These are phyloP conservation scores for Brettanomyces sp. DNA, from an alignment of 805 yeast genomes.

Conservation along the genomic window DNA sequence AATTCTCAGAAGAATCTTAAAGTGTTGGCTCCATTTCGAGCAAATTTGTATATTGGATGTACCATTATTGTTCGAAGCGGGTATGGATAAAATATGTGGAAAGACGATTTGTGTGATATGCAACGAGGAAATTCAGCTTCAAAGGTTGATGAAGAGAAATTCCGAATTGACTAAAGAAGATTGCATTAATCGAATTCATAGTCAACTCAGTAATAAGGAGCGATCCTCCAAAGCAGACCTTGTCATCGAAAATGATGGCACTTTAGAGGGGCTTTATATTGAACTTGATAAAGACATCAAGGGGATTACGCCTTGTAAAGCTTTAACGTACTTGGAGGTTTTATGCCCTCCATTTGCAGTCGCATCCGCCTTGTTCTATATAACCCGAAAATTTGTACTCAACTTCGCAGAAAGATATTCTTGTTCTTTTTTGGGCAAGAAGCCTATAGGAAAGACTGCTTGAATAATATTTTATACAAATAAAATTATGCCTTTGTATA, in stretches of 20 bases:
- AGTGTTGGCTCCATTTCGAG: conserved; percentile 49
- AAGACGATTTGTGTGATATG: conserved; percentile 61
- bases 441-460: too few species aligned
- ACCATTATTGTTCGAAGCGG: conserved; percentile 80
- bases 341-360: conserved; percentile 2
- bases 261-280: conserved; percentile 32
- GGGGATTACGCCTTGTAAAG: conserved; percentile 27
- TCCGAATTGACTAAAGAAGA: conserved; percentile 56
- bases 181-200: conserved; percentile 58
- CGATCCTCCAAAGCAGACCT: conserved; percentile 54
- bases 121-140: conserved; percentile 43
- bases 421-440: too few species aligned
- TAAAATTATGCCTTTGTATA: too few species aligned
- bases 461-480: too few species aligned
- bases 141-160: conserved; percentile 59
- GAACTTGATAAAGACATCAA: conserved; percentile 33
- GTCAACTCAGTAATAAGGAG: conserved; percentile 63
- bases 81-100: conserved; percentile 65
- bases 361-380: background rate
- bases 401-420: too few species aligned
- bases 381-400: background rate
- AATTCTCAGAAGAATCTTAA: conserved; percentile 47
- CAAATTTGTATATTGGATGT: conserved; percentile 73
- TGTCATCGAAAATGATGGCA: conserved; percentile 54
- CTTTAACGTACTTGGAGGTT: conserved; percentile 1